Base-by-base conservation (phyloP, 139 green algal genomes). In the Ettlia oleoabundans region DNA sequence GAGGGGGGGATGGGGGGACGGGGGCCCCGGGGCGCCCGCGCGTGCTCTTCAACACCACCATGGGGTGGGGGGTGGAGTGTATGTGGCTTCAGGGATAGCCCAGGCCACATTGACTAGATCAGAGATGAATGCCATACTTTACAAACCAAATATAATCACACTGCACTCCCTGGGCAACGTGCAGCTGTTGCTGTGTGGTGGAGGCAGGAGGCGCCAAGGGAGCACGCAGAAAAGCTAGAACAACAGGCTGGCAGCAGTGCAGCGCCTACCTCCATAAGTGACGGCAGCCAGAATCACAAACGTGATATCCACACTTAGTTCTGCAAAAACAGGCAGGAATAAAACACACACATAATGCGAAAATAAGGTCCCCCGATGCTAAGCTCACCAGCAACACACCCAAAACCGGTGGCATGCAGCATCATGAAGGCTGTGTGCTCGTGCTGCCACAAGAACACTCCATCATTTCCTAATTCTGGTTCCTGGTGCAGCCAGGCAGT, bases 181-280 rank as follows among this genome's bases (percentile, higher is more conserved):
- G n/a, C n/a, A n/a, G n/a, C n/a, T n/a, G n/a, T n/a, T n/a, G n/a
- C 61, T 33, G 28, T 15, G 47, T 15, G 47, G 47, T 10, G 47
- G 47, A 58, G 47, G 47, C 15, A 58, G 15, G 13, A 58, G 47
- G 15, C 10, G 47, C 47, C 47, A 58, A 15, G 13, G 47, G 47
- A 58, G 13, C 55, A n/a, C 21, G 55, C 28, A 32, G 55, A 5
- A n/a, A 28, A 65, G 5, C 18, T 28, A 9, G 18, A 65, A 65
- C 18, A 28, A n/a, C 21, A n/a, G 21, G 32, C 18, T 26, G 2
- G 7, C 51, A 53, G 58, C 38, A 41, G 24, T 38, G 35, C 35
- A 21, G 38, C 75, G n/a, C 43, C n/a, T n/a, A 85, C 80, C 80
- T 85, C 80, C 80, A 52, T 85, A 85, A 7, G 40, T 42, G n/a